Conservation (phyloP, 1,284 basidiomycete species). For the Boletus holoroseus region DNA sequence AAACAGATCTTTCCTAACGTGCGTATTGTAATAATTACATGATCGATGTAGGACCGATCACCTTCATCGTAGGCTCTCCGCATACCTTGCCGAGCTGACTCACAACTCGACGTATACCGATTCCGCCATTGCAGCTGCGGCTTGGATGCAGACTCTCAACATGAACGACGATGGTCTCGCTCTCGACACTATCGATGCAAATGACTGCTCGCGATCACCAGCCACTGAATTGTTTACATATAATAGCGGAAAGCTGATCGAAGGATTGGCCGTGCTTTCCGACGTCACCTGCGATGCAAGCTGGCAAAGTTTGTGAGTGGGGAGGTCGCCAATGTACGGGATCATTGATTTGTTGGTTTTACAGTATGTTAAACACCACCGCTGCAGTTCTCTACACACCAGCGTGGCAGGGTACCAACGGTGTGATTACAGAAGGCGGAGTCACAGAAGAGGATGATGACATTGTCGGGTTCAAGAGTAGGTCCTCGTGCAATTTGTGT, state of each 20-base stretch:
- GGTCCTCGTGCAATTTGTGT: not conserved
- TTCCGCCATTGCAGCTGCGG: constrained; percentile 42
- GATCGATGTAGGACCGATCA: not conserved
- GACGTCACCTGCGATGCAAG: constrained; percentile 39
- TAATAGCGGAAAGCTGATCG: constrained; percentile 48
- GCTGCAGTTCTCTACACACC: constrained; percentile 39
- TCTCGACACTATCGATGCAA: constrained; percentile 43
- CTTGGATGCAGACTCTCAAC: constrained; percentile 45
- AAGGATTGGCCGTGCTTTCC: constrained; percentile 43
- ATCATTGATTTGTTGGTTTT: not conserved
- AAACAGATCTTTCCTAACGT: constrained; percentile 12
- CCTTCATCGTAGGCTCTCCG: constrained; percentile 36
- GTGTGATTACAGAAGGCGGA: constrained; percentile 47
- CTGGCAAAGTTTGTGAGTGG: constrained; percentile 38
- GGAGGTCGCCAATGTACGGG: not conserved
- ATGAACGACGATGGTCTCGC: constrained; percentile 40
- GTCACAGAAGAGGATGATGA: constrained; percentile 39
- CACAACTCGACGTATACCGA: constrained; percentile 40
- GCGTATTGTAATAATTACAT: constrained; percentile 22
- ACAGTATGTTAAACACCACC: constrained; percentile 38
- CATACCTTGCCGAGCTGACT: constrained; percentile 44
- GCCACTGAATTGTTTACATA: constrained; percentile 46
- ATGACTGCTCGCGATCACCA: constrained; percentile 42
- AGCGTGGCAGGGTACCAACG: constrained; percentile 42
- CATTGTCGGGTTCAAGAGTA: constrained; percentile 47